Conservation (phyloP, 805 yeast genomes). For the Saccharomycopsis babjevae region DNA sequence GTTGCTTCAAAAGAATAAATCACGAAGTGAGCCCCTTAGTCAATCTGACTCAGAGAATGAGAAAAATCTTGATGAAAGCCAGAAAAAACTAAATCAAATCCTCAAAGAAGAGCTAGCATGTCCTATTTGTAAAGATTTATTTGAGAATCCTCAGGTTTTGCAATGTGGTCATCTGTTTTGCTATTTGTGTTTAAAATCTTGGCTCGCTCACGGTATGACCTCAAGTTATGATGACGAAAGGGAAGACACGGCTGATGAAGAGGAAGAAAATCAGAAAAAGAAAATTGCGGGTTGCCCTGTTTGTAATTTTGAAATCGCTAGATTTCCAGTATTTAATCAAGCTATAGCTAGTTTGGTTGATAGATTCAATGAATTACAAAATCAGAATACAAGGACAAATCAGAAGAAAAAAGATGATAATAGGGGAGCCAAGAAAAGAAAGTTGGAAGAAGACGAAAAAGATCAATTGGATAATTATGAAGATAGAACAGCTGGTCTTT, state of each 20-base stretch:
- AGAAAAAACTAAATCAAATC: background rate
- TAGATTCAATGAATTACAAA: background rate
- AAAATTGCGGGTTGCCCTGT: background rate
- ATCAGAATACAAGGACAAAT: background rate
- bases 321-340: background rate
- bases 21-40: background rate
- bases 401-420: background rate
- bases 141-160: background rate
- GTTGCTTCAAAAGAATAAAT: background rate
- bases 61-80: background rate
- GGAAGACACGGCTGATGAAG: background rate
- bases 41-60: background rate
- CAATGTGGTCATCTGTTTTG: background rate
- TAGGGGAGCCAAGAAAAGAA: background rate
- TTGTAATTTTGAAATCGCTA: background rate
- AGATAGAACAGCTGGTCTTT: background rate
- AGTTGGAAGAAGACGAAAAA: slow-evolving; percentile 5
- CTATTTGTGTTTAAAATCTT: background rate
- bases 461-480: background rate
- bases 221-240: background rate
- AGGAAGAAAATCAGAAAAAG: background rate
- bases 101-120: background rate
- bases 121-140: background rate
- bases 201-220: background rate
- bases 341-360: background rate